A percentile compares a stretch with the other conserved stretches of the same genome.
These are phyloP conservation scores for Acmispon strigosus DNA, from an alignment of 306 rosid genomes.

Conservation along the genomic window DNA sequence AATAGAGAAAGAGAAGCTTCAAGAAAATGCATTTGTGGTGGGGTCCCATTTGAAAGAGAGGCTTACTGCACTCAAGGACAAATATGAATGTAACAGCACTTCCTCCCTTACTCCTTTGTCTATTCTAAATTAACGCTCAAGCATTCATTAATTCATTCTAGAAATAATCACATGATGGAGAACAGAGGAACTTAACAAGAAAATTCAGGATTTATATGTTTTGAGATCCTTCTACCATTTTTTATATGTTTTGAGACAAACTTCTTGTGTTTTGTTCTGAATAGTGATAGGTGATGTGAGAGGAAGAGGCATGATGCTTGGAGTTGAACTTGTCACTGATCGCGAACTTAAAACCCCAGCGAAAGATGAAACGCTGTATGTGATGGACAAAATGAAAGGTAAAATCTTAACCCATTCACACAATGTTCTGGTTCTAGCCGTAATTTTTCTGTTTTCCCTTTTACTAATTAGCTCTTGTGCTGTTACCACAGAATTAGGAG, in stretches of 20 bases:
- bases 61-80: slow-evolving; percentile 53
- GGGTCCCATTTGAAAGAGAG: slow-evolving; percentile 72
- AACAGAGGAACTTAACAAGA: neutral
- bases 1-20: slow-evolving; percentile 84
- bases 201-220: too few relatives aligned
- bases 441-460: neutral
- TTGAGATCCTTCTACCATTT: neutral
- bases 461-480: neutral
- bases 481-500: slow-evolving; percentile 58
- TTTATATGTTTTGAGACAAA: neutral
- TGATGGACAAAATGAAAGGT: slow-evolving; percentile 89
- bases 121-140: neutral
- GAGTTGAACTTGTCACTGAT: slow-evolving; percentile 87
- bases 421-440: neutral
- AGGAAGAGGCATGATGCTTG: slow-evolving; percentile 84
- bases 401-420: neutral
- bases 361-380: slow-evolving; percentile 55
- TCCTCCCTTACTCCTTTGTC: neutral
- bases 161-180: neutral
- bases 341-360: slow-evolving; percentile 80
- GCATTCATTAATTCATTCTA: neutral
- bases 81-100: slow-evolving; percentile 60
- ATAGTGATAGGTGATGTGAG: slow-evolving; percentile 86
- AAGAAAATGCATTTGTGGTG: slow-evolving; percentile 67
- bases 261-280: slow-evolving; percentile 2